Evolutionary conservation across 2,329 filamentous ascomycete species (phyloP).

Genomic region (Botryotinia narcissicola): DNA sequence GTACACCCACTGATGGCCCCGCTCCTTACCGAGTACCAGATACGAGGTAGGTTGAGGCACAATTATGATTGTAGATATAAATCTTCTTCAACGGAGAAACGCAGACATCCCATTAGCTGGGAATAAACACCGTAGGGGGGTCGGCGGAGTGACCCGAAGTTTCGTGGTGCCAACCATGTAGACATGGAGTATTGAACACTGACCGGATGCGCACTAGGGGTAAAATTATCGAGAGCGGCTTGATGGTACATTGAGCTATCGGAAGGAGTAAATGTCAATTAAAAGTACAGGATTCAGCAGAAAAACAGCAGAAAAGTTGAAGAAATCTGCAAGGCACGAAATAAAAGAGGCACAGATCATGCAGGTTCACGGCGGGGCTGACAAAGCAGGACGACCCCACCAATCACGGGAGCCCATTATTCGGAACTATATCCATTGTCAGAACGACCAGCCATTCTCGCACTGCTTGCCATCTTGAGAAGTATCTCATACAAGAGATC

Average conservation of each 20-base stretch:
- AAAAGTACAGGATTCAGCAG: no score
- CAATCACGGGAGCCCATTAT: neutral
- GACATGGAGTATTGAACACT: neutral
- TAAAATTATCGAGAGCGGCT: neutral
- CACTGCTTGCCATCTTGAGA: neutral
- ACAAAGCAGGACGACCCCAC: neutral
- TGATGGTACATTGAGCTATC: neutral
- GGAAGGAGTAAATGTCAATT: neutral
- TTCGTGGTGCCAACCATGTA: neutral
- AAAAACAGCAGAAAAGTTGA: neutral
- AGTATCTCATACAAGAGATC: neutral
- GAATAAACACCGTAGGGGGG: no score
- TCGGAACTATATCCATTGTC: neutral
- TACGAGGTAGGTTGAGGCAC: neutral
- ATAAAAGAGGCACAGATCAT: neutral
- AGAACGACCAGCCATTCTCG: neutral
- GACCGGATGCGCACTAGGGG: neutral
- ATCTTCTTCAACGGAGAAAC: neutral
- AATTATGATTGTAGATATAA: neutral
- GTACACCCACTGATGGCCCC: no score
- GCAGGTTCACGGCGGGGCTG: neutral
- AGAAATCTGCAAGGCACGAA: neutral
- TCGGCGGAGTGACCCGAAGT: neutral
- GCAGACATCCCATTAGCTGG: neutral
- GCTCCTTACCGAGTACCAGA: neutral